Evolutionary conservation across 2,329 filamentous ascomycete genomes (phyloP).

Genomic region (Fusarium sp.): DNA sequence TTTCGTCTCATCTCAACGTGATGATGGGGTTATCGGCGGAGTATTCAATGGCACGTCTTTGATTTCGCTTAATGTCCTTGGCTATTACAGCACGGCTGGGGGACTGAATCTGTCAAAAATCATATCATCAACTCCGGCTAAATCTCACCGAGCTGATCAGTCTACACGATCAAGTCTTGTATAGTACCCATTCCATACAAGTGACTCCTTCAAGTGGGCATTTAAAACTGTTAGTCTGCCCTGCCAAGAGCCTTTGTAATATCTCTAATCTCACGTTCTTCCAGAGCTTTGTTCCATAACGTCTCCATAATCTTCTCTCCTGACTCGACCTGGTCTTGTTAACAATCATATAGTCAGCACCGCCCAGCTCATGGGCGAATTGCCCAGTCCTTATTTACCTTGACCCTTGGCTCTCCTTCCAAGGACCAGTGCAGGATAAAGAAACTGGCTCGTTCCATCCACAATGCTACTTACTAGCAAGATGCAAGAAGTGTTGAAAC

Average conservation of each 20-base stretch:
- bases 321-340: background rate
- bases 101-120: background rate
- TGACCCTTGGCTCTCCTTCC: slow-evolving; percentile 8
- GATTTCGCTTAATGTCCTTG: slow-evolving; percentile 3
- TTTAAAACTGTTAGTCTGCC: background rate
- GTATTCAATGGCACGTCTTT: background rate
- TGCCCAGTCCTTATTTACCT: background rate
- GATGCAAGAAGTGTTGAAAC: background rate
- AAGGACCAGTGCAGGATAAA: background rate
- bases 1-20: background rate
- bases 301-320: background rate
- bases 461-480: background rate
- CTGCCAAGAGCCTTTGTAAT: background rate
- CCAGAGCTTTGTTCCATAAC: background rate
- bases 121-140: background rate
- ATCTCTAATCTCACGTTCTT: background rate
- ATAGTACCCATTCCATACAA: background rate
- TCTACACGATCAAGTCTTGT: background rate
- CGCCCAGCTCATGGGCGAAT: background rate
- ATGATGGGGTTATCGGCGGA: slow-evolving; percentile 8
- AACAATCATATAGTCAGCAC: background rate
- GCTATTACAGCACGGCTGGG: background rate
- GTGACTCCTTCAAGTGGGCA: background rate
- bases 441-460: background rate
- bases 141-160: background rate